These are phyloP conservation scores for Vishniacozyma victoriae DNA, from an alignment of 768 basidiomycete species.

Conservation along the genomic window DNA sequence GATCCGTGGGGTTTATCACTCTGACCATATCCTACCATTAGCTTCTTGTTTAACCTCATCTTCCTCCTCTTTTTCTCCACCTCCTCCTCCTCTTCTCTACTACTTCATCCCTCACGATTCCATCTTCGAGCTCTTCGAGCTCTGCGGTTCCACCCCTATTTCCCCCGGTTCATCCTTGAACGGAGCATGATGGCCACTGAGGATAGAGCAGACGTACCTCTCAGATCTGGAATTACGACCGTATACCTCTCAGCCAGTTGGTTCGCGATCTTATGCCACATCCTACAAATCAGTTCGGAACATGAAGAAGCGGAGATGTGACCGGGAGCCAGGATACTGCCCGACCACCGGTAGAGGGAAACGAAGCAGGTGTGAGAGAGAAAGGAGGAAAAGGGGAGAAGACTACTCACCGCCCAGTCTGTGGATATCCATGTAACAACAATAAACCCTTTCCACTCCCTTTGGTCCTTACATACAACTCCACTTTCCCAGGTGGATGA, in stretches of 20 bases:
- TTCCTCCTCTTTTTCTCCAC: no score
- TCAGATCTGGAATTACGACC: constrained; percentile 30
- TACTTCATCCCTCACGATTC: no score
- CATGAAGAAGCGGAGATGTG: no score
- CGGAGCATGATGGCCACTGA: not conserved
- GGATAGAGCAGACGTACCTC: constrained; percentile 24
- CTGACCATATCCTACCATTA: constrained; percentile 40
- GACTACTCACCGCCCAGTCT: constrained; percentile 22
- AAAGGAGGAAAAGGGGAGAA: not conserved
- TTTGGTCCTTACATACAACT: no score
- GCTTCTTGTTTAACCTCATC: no score
- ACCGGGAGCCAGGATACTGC: no score
- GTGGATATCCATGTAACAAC: constrained; percentile 35
- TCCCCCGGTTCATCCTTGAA: not conserved
- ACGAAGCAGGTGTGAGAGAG: no score
- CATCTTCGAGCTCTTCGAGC: no score
- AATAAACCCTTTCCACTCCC: constrained; percentile 4
- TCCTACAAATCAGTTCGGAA: constrained; percentile 10
- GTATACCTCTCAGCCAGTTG: constrained; percentile 23
- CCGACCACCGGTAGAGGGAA: no score
- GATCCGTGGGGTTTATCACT: constrained; percentile 30
- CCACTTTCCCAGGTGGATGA: no score
- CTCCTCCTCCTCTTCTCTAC: no score
- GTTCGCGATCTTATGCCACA: constrained; percentile 29
- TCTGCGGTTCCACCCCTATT: not conserved